Conservation (phyloP, 345 rosid genomes). For the Moricandia moricandioides region DNA sequence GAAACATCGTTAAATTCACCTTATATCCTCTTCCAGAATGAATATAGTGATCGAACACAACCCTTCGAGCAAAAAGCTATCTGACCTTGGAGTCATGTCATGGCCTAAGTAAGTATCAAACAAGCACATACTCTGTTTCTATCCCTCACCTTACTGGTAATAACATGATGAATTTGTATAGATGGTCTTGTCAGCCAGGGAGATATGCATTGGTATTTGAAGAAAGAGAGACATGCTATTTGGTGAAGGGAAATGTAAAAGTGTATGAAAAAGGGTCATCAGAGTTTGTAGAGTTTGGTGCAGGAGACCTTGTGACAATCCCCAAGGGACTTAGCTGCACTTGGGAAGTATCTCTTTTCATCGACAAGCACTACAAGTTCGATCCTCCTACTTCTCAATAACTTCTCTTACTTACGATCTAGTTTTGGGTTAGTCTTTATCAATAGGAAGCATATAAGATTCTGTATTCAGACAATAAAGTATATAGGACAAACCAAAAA, state of each 20-base stretch:
- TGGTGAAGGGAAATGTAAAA: conserved; percentile 83
- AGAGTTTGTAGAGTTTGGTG: conserved; percentile 76
- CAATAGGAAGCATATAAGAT: conserved; percentile 26
- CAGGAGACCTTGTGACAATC: conserved; percentile 86
- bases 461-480: conserved; percentile 17
- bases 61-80: conserved; percentile 35
- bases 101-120: conserved; percentile 41
- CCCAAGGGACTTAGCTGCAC: conserved; percentile 94
- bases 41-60: conserved; percentile 29
- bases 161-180: conserved; percentile 29
- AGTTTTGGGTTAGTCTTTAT: conserved; percentile 30
- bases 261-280: conserved; percentile 58
- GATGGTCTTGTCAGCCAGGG: conserved; percentile 98
- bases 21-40: conserved; percentile 25
- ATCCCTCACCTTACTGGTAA: neutral
- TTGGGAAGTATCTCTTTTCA: conserved; percentile 83
- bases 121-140: conserved; percentile 10
- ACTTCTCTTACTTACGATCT: conserved; percentile 2
- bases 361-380: conserved; percentile 88
- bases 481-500: conserved; percentile 9
- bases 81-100: conserved; percentile 41
- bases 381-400: conserved; percentile 46
- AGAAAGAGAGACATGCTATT: conserved; percentile 83
- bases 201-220: conserved; percentile 81
- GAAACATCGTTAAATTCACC: conserved; percentile 7